These are phyloP conservation scores for Tulasnella sp. DNA, from an alignment of 768 basidiomycete species.

Conservation along the genomic window DNA sequence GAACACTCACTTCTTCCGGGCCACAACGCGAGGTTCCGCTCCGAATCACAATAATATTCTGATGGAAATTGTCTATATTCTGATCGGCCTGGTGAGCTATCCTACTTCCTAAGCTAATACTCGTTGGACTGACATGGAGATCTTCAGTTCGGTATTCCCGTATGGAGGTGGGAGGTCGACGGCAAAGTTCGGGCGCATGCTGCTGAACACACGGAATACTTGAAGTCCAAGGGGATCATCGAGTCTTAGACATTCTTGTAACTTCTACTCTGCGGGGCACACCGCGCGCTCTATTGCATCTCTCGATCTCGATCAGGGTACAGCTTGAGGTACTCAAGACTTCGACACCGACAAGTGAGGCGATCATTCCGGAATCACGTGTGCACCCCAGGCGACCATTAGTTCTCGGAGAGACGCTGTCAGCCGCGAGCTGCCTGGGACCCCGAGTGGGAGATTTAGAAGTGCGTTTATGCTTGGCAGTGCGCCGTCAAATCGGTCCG, in stretches of 20 bases:
- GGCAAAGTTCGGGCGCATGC: constrained; percentile 15
- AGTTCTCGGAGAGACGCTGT: no score
- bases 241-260: no score
- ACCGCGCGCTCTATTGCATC: no score
- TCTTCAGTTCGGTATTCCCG: constrained; percentile 23
- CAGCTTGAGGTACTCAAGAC: no score
- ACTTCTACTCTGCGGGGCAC: no score
- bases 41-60: constrained; percentile 44
- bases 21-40: constrained; percentile 50
- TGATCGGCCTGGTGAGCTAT: constrained; percentile 34
- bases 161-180: constrained; percentile 25
- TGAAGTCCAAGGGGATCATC: constrained; percentile 17
- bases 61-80: constrained; percentile 38
- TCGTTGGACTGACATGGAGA: background rate
- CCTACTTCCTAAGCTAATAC: background rate
- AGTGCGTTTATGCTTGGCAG: background rate
- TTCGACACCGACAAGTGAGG: no score
- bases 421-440: no score
- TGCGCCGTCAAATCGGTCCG: background rate
- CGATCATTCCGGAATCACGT: no score
- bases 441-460: no score
- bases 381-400: no score
- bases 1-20: constrained; percentile 53
- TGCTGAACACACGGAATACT: constrained; percentile 14
- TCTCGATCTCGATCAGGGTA: no score